These are phyloP conservation scores for Ascochyta fabae DNA, from an alignment of 2,329 filamentous ascomycete species.

Conservation along the genomic window DNA sequence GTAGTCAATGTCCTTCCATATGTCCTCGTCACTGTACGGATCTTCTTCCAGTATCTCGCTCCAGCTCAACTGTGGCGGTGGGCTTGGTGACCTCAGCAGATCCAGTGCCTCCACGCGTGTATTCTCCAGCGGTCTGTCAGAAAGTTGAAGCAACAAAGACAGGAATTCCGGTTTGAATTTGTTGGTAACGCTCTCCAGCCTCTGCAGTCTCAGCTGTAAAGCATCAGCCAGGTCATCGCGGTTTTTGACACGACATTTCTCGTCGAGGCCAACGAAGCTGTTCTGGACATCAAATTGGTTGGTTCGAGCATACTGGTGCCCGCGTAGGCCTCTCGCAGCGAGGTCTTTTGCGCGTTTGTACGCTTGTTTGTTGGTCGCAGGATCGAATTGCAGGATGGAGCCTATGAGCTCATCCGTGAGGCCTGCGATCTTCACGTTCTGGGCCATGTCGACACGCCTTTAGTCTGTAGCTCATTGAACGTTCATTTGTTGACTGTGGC, in stretches of 20 bases:
- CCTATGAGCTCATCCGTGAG: conserved; percentile 76
- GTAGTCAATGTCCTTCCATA: conserved; percentile 77
- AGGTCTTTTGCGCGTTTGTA: conserved; percentile 49
- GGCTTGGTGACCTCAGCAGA: conserved; percentile 56
- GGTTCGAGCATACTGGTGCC: conserved; percentile 53
- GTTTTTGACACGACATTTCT: conserved; percentile 82
- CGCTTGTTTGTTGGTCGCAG: conserved; percentile 39
- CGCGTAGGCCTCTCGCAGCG: conserved; percentile 49
- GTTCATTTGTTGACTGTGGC: background rate
- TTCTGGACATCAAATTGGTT: conserved; percentile 58
- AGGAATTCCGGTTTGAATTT: conserved; percentile 82
- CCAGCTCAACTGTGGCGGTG: conserved; percentile 70
- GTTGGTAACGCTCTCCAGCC: conserved; percentile 61
- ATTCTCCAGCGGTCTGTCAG: conserved; percentile 77
- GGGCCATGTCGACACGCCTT: conserved; percentile 65
- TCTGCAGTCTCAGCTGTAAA: conserved; percentile 63
- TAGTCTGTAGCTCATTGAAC: background rate
- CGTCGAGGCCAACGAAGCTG: conserved; percentile 65
- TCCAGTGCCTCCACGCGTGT: conserved; percentile 70
- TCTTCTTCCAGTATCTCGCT: conserved; percentile 79
- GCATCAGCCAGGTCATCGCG: conserved; percentile 80
- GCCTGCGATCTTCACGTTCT: conserved; percentile 67
- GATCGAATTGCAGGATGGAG: conserved; percentile 62
- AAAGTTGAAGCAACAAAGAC: conserved; percentile 78
- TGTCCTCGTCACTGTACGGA: conserved; percentile 69